Evolutionary conservation across 306 rosid genomes (phyloP).

Genomic region (Citrullus mucosospermus): DNA sequence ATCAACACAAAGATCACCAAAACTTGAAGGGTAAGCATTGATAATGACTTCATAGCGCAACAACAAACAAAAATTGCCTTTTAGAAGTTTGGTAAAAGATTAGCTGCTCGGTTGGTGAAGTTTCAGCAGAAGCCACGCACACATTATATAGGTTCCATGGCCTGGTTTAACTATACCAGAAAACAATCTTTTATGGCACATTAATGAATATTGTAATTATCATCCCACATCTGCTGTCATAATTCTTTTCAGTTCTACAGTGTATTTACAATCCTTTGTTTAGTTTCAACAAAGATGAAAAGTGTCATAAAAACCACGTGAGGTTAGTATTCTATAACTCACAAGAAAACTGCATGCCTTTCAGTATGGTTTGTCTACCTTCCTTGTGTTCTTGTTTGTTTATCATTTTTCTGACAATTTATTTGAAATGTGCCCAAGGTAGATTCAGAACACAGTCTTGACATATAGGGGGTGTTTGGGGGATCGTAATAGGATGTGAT

Average conservation of each 20-base stretch:
- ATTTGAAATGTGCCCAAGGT: background rate
- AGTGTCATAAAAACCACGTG: background rate
- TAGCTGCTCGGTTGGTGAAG: slow-evolving; percentile 13
- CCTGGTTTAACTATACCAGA: background rate
- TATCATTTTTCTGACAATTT: background rate
- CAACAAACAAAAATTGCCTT: background rate
- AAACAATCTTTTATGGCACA: background rate
- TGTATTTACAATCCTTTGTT: background rate
- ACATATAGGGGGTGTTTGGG: too few relatives aligned
- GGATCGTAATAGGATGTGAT: too few relatives aligned
- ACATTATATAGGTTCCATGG: background rate
- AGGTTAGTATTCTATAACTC: background rate
- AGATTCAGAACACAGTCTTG: background rate
- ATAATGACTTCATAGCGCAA: slow-evolving; percentile 25
- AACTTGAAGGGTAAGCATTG: slow-evolving; percentile 24
- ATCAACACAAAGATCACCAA: slow-evolving; percentile 11
- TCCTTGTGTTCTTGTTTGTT: background rate
- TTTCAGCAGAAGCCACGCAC: background rate
- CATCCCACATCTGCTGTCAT: background rate
- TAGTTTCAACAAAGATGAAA: background rate
- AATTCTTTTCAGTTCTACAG: background rate
- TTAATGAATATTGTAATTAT: background rate
- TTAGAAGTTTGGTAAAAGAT: background rate
- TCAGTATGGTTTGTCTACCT: background rate
- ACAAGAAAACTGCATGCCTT: slow-evolving; percentile 2